phyloP scores from a whole-genome alignment of 768 basidiomycete genomes.

The Phylloporus rhodoxanthus region DNA sequence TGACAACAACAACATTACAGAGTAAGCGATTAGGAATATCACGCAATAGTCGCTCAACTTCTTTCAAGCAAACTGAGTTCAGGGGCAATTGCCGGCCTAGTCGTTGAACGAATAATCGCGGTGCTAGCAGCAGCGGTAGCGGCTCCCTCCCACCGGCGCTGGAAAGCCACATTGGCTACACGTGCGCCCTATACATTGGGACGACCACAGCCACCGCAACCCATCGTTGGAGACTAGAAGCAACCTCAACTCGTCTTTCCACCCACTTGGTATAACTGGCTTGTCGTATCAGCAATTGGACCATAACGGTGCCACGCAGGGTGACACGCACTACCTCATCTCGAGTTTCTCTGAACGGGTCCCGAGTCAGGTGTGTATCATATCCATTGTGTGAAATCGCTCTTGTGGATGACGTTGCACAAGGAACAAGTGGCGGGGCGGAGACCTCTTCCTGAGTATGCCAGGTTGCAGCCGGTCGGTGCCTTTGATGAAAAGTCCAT shows the following conservation, averaged over 20 bases:
- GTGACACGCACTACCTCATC: not conserved
- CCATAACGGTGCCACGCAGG: not conserved
- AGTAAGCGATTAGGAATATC: constrained; percentile 8
- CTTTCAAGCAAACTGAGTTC: constrained; percentile 14
- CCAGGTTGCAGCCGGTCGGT: not conserved
- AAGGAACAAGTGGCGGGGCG: constrained; percentile 3
- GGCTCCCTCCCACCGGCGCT: constrained; percentile 20
- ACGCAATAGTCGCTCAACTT: not conserved
- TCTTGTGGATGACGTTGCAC: not conserved
- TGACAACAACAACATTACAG: not conserved
- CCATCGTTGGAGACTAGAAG: constrained; percentile 8
- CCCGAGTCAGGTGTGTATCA: constrained; percentile 9
- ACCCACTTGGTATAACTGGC: not conserved
- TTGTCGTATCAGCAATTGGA: not conserved
- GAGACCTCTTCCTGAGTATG: constrained; percentile 8
- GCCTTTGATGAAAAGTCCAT: no score
- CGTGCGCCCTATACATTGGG: not conserved
- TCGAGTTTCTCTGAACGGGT: not conserved
- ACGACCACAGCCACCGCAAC: not conserved
- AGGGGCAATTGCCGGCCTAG: constrained; percentile 22
- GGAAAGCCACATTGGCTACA: constrained; percentile 10
- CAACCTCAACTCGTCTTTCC: not conserved
- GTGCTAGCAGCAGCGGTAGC: constrained; percentile 13
- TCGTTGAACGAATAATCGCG: constrained; percentile 11
- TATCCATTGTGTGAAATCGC: not conserved